These are phyloP conservation scores for Amanita polypyramis DNA, from an alignment of 768 basidiomycete species.

Conservation along the genomic window DNA sequence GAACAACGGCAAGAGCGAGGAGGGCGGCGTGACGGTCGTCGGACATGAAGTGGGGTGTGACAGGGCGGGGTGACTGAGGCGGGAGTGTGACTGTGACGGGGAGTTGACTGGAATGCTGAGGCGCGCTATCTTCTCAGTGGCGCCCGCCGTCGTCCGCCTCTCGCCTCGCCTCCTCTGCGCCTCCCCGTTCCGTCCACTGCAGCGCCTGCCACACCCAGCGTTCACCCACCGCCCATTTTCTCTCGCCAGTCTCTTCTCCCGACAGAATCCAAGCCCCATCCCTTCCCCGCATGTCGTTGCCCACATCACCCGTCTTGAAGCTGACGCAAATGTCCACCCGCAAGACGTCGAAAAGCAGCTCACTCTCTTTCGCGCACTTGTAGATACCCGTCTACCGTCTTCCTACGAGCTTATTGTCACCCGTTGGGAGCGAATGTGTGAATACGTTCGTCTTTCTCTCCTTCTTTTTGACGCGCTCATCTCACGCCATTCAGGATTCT, in stretches of 20 bases:
- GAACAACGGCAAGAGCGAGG: slow-evolving; percentile 21
- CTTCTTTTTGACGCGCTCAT: slow-evolving; percentile 7
- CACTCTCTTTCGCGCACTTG: slow-evolving; percentile 54
- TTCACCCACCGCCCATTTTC: slow-evolving; percentile 20
- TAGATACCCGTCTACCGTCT: slow-evolving; percentile 51
- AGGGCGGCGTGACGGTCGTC: slow-evolving; percentile 16
- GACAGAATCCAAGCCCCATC: slow-evolving; percentile 31
- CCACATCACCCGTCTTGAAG: slow-evolving; percentile 63
- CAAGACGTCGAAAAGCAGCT: slow-evolving; percentile 63
- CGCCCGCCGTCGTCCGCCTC: slow-evolving; percentile 6
- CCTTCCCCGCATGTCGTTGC: slow-evolving; percentile 61
- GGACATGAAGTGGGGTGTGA: neutral
- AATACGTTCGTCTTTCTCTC: slow-evolving; percentile 48
- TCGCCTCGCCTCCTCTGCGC: neutral
- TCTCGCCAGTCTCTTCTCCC: slow-evolving; percentile 35
- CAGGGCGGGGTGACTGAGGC: neutral
- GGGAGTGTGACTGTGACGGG: neutral
- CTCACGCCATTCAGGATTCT: slow-evolving; percentile 38
- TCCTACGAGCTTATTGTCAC: slow-evolving; percentile 65
- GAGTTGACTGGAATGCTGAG: neutral
- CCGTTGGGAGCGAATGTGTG: slow-evolving; percentile 76
- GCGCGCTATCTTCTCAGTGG: neutral
- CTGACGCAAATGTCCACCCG: slow-evolving; percentile 66
- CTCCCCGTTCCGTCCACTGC: slow-evolving; percentile 3
- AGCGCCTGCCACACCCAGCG: too few species aligned